Evolutionary conservation across 202 grass and related monocot genomes (phyloP).

Genomic region (Panicum hallii): DNA sequence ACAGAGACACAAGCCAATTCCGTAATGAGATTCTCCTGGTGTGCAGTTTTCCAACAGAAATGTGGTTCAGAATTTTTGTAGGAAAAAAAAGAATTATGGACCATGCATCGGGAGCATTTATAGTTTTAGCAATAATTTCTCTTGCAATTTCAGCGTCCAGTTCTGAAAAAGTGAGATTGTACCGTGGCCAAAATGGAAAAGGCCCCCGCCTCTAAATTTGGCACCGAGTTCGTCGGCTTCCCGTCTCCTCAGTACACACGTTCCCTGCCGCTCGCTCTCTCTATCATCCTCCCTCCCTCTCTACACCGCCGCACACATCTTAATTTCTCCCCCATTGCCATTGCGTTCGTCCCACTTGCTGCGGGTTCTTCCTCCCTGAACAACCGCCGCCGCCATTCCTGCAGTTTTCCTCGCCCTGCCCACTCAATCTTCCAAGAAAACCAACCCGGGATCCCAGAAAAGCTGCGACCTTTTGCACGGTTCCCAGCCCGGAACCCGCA

Average conservation of each 20-base stretch:
- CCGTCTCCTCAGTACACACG: slow-evolving; percentile 29
- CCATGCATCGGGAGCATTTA: background rate
- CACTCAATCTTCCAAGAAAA: slow-evolving; percentile 29
- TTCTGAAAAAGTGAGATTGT: background rate
- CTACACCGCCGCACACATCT: background rate
- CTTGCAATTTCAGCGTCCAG: background rate
- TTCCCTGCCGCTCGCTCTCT: background rate
- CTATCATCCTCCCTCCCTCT: background rate
- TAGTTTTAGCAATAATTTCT: background rate
- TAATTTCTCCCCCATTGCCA: slow-evolving; percentile 26
- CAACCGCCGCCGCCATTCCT: slow-evolving; percentile 15
- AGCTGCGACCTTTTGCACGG: slow-evolving; percentile 45
- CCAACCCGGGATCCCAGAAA: background rate
- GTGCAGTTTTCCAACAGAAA: background rate
- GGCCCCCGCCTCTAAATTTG: slow-evolving; percentile 51
- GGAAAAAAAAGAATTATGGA: background rate
- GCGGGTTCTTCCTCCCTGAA: slow-evolving; percentile 1
- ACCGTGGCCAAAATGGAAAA: slow-evolving; percentile 18
- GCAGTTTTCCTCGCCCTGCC: background rate
- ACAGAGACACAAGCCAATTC: background rate
- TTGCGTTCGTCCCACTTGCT: slow-evolving; percentile 9
- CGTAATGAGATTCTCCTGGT: background rate
- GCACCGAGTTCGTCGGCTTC: slow-evolving; percentile 43
- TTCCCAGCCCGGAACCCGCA: background rate
- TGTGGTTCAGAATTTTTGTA: background rate